Base-by-base conservation (phyloP, 768 basidiomycete genomes). In the Rhizopogon vulgaris region DNA sequence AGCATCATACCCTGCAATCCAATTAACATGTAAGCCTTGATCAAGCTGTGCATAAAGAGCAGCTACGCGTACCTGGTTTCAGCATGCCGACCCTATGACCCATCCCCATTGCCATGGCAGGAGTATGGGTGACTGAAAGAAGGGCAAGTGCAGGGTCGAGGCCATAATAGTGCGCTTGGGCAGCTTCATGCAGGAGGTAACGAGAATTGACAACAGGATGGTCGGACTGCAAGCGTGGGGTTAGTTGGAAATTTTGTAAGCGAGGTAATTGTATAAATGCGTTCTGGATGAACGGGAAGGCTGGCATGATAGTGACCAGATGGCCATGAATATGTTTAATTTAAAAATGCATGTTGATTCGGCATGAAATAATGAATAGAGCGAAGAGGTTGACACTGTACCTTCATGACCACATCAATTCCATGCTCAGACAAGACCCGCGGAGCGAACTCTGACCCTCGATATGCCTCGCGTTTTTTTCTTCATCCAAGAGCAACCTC, bases 391-490 rank as follows among this genome's bases (percentile, higher is more conserved):
- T 24, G 12, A 12, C 6, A 60, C 62, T 28, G 28, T 51, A 77
- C 87, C 79, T 94, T 92, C 82, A 92, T 83, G 9, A 84, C 70
- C 4, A 91, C 84, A 0, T 75, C 74, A 42, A 93, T 63, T 3
- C 83, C 86, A 40, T 82, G 71, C 42, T 85, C 78, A 2, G 83
- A 77, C 6, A 94, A 72, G 45, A 94, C 76, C 32, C 82, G 81
- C 4, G 89, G 80, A 0, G 91, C 89, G 58, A 87, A 94, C 58
- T 88, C 87, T 1, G 87, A 86, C 1, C 82, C 80, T 41, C 88
- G 75, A 64, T 87, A 94, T 0, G 89, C 79, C 67, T 96, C 93
- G 8, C 85, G 79, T 68, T 92, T 94, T 58, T 83, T 80, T 36
- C 88, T 80, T 37, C 56, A 36, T 32, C 37, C 28, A 24, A 24